phyloP scores from a whole-genome alignment of 2,329 filamentous ascomycete species.

The Phialophora expanda region DNA sequence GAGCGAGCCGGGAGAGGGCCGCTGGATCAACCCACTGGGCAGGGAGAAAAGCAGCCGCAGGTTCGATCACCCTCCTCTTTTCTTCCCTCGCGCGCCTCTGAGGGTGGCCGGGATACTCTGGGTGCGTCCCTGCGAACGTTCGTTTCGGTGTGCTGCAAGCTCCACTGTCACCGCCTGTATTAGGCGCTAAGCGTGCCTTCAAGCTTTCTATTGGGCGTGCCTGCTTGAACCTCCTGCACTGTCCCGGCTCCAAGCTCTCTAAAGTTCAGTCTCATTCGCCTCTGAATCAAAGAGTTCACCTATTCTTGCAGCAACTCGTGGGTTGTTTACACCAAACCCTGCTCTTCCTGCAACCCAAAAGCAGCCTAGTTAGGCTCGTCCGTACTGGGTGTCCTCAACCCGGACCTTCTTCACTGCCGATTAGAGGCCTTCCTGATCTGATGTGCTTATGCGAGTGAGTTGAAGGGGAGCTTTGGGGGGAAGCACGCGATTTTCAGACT shows the following conservation, averaged over 20 bases:
- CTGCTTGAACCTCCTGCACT: conserved; percentile 24
- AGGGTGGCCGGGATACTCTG: conserved; percentile 1
- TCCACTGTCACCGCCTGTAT: conserved; percentile 23
- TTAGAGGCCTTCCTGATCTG: neutral
- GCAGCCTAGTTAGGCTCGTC: conserved; percentile 23
- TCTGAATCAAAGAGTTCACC: conserved; percentile 10
- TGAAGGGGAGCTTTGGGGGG: neutral
- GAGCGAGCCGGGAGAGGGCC: conserved; percentile 32
- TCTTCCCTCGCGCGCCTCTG: conserved; percentile 11
- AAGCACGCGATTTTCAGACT: conserved; percentile 6
- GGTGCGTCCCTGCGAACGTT: conserved; percentile 6
- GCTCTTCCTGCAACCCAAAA: conserved; percentile 30
- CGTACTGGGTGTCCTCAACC: conserved; percentile 9
- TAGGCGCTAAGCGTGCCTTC: conserved; percentile 23
- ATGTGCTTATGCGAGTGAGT: conserved; percentile 3
- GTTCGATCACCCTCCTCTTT: conserved; percentile 12
- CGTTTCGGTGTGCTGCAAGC: conserved; percentile 21
- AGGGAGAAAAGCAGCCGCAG: conserved; percentile 11
- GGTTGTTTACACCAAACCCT: conserved; percentile 29
- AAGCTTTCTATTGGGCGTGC: conserved; percentile 15
- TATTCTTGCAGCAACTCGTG: conserved; percentile 17
- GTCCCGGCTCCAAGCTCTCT: conserved; percentile 25
- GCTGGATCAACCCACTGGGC: conserved; percentile 27
- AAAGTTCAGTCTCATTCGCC: conserved; percentile 18
- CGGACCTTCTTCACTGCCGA: conserved; percentile 19